These are phyloP conservation scores for Melastoma candidum DNA, from an alignment of 441 rosid genomes.

Conservation along the genomic window DNA sequence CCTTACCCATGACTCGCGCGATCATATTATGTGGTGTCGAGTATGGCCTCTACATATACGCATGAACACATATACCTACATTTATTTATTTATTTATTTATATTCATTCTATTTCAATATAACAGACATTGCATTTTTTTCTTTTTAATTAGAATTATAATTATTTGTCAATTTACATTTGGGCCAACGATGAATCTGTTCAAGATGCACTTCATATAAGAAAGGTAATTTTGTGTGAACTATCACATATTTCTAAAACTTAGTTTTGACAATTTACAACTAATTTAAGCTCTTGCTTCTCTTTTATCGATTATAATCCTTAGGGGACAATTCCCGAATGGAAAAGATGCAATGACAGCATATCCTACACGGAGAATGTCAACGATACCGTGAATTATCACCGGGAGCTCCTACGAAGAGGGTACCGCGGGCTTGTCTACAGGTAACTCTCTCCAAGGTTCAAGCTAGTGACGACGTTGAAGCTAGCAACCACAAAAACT, in stretches of 20 bases:
- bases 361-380: neutral
- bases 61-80: too few species aligned
- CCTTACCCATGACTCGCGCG: too few species aligned
- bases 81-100: too few species aligned
- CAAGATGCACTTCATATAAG: slow-evolving; percentile 17
- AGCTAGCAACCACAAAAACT: neutral
- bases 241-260: neutral
- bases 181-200: slow-evolving; percentile 18
- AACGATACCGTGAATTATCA: neutral
- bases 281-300: neutral
- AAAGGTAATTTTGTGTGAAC: slow-evolving; percentile 5
- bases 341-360: neutral
- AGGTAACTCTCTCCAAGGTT: neutral
- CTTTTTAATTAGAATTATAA: slow-evolving; percentile 9
- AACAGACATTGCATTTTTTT: too few species aligned
- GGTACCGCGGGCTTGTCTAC: neutral
- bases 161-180: slow-evolving; percentile 17
- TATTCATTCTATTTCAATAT: too few species aligned
- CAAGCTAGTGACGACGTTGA: neutral
- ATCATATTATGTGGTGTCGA: too few species aligned
- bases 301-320: neutral
- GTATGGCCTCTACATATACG: too few species aligned
- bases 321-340: slow-evolving; percentile 4
- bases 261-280: too few species aligned
- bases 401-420: neutral